phyloP scores from a whole-genome alignment of 2,329 filamentous ascomycete genomes.

The Diaporthe caulivora region DNA sequence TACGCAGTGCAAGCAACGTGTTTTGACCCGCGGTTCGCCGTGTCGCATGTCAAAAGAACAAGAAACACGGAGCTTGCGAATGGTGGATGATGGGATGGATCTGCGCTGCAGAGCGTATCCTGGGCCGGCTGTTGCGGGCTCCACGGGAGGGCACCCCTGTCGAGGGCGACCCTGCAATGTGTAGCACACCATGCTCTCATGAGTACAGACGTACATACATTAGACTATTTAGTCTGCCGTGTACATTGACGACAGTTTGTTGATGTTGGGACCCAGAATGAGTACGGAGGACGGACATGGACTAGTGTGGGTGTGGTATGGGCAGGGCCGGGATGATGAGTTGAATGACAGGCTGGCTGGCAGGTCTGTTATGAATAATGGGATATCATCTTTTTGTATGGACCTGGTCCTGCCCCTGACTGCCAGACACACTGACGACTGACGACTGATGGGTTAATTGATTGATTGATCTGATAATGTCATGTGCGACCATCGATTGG shows the following conservation, averaged over 20 bases:
- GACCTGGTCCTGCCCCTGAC: constrained; percentile 18
- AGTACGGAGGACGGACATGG: too few species aligned
- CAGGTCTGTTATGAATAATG: constrained; percentile 2
- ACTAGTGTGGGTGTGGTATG: background rate
- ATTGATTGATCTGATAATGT: background rate
- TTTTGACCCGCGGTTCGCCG: constrained; percentile 14
- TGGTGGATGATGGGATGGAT: constrained; percentile 22
- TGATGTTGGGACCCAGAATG: background rate
- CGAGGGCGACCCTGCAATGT: constrained; percentile 1
- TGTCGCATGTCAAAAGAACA: constrained; percentile 19
- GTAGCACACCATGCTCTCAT: too few species aligned
- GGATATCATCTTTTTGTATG: background rate
- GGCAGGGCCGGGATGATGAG: background rate
- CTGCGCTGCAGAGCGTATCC: constrained; percentile 30
- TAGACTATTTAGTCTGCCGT: too few species aligned
- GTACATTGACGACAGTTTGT: background rate
- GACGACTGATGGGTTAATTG: background rate
- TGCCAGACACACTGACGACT: background rate
- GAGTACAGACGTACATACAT: too few species aligned
- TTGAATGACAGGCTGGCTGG: background rate
- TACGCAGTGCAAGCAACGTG: background rate
- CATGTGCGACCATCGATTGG: background rate
- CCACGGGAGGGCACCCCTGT: constrained; percentile 13
- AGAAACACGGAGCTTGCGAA: constrained; percentile 24
- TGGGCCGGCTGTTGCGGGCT: background rate